These are phyloP conservation scores for Diplocarpon rosae DNA, from an alignment of 2,329 filamentous ascomycete genomes.

Conservation along the genomic window DNA sequence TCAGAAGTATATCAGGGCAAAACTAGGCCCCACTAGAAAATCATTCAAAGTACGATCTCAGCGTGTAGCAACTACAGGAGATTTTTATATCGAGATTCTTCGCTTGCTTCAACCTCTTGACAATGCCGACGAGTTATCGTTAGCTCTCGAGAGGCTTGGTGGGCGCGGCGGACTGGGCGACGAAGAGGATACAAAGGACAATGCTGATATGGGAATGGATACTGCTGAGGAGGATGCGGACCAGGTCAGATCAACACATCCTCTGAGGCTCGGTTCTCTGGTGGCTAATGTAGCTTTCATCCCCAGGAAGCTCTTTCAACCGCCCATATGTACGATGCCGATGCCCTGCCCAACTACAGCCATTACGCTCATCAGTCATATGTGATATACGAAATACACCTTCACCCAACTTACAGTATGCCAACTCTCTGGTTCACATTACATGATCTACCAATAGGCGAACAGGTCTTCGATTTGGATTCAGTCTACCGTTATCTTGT, in stretches of 20 bases:
- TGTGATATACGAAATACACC: constrained; percentile 56
- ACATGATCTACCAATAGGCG: constrained; percentile 43
- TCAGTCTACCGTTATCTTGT: constrained; percentile 62
- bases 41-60: constrained; percentile 45
- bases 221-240: constrained; percentile 22
- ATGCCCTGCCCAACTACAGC: constrained; percentile 17
- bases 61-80: constrained; percentile 20
- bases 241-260: constrained; percentile 10
- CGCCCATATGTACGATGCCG: neutral
- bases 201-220: constrained; percentile 18
- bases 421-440: constrained; percentile 69
- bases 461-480: constrained; percentile 51
- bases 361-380: constrained; percentile 31
- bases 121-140: constrained; percentile 22
- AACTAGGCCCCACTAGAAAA: constrained; percentile 41
- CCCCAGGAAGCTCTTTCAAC: constrained; percentile 19
- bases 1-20: constrained; percentile 45
- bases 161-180: constrained; percentile 1
- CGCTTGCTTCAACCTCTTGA: constrained; percentile 20
- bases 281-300: neutral
- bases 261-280: neutral
- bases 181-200: neutral
- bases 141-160: constrained; percentile 19
- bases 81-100: constrained; percentile 25
- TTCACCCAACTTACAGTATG: constrained; percentile 63